Evolutionary conservation across 2,329 filamentous ascomycete species (phyloP), one percentile per base, ranked within the genome.

Genomic region (Penicillium aurantiogriseum): DNA sequence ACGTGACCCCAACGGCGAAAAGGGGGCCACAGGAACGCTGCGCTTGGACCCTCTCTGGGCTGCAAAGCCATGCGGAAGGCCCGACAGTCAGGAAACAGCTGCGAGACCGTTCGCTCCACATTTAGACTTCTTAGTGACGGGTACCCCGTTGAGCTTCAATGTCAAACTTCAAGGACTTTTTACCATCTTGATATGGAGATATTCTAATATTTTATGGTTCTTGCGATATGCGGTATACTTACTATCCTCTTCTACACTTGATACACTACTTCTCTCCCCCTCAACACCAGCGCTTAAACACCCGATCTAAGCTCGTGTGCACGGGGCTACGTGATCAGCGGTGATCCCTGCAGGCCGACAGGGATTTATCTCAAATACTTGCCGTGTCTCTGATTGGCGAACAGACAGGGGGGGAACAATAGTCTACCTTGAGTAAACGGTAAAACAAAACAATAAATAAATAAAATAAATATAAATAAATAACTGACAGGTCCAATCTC

Each of bases 281-380:
- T 27, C n/a, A 33, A 40, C 7, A 29, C 54, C 52, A 50, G 39
- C 46, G 39, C 43, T 50, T 44, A 53, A 61, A 54, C 58, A 62
- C 40, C 49, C 44, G 31, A 59, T 64, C 59, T 53, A 40, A 52
- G 46, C 42, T 54, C 52, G 40, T 51, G 40, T 63, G 64, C 65
- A 66, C 61, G 60, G 54, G 51, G 50, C 48, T 39, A 44, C 57
- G 56, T 53, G 63, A 64, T 67, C 67, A 66, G 60, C 64, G 66
- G n/a, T 58, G 58, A 69, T 67, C 67, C 65, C 58, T 66, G 64
- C 58, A 62, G 54, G 50, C 19, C 48, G 48, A 68, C 69, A 64
- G 65, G 69, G 68, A 66, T 69, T 42, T 59, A 72, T 72, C 67
- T 71, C 70, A 73, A 73, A 73, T 71, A 70, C 66, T 65, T 68